A percentile compares a stretch with the other conserved stretches of the same genome.
phyloP scores from a whole-genome alignment of 2,329 filamentous ascomycete genomes.

The Trichophyton mentagrophytes region DNA sequence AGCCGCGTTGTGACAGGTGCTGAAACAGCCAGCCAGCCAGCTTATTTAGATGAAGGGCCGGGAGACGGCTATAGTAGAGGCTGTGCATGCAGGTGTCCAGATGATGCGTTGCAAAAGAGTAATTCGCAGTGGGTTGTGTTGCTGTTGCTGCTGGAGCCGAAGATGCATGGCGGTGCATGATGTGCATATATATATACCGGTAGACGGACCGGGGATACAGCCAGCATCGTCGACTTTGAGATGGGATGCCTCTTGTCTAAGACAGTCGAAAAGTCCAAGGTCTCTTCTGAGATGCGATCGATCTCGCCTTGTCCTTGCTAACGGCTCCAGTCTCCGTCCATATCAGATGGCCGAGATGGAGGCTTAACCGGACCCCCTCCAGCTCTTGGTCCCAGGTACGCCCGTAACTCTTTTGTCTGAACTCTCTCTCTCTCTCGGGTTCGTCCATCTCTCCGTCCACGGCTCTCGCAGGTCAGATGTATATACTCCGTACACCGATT shows the following conservation, averaged over 20 bases:
- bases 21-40: not conserved
- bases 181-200: not conserved
- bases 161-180: not conserved
- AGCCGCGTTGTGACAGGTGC: constrained; percentile 1
- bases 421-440: not conserved
- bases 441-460: not conserved
- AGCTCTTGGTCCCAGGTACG: not conserved
- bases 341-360: not conserved
- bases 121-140: too few relatives aligned
- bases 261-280: not conserved
- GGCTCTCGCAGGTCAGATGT: not conserved
- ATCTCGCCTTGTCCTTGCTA: not conserved
- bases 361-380: not conserved
- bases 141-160: not conserved
- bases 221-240: not conserved
- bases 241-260: not conserved
- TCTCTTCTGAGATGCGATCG: not conserved
- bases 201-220: not conserved
- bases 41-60: not conserved
- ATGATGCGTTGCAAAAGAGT: not conserved
- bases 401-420: not conserved
- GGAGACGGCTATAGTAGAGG: too few relatives aligned
- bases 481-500: too few relatives aligned
- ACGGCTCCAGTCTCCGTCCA: not conserved
- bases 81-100: not conserved